A percentile compares a stretch with the other conserved stretches of the same genome.
Evolutionary conservation across 192 early-diverging fungal species (phyloP).

Genomic region (Backusella circina): DNA sequence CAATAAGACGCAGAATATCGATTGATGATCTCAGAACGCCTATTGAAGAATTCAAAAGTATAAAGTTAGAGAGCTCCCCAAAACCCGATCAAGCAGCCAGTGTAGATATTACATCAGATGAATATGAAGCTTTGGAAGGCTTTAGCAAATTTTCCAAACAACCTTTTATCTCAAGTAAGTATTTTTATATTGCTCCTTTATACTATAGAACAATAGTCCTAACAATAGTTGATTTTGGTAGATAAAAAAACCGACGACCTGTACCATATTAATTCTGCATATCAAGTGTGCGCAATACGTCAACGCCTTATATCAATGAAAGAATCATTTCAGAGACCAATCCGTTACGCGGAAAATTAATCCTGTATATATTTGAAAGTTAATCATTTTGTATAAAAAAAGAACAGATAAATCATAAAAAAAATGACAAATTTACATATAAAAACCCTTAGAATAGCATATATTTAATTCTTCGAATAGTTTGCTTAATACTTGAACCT

Average conservation of each 20-base stretch:
- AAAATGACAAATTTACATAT: background rate
- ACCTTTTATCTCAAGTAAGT: background rate
- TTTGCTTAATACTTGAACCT: background rate
- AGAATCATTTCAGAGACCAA: background rate
- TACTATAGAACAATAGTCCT: background rate
- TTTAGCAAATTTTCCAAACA: constrained; percentile 28
- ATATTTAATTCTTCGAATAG: background rate
- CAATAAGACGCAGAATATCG: constrained; percentile 17
- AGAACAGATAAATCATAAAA: background rate
- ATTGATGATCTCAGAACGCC: constrained; percentile 32
- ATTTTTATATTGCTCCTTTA: background rate
- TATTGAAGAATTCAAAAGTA: background rate
- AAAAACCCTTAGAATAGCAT: background rate
- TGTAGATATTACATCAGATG: constrained; percentile 24
- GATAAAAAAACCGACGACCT: background rate
- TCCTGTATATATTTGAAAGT: background rate
- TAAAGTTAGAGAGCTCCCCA: background rate
- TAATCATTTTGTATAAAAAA: background rate
- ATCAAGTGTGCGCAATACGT: constrained; percentile 7
- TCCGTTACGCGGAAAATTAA: background rate
- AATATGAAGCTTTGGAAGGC: constrained; percentile 32
- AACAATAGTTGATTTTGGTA: background rate
- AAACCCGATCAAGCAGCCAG: background rate
- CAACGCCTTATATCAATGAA: background rate
- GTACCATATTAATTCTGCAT: background rate